These are phyloP conservation scores for Amanita rimosa DNA, from an alignment of 768 basidiomycete species.

Conservation along the genomic window DNA sequence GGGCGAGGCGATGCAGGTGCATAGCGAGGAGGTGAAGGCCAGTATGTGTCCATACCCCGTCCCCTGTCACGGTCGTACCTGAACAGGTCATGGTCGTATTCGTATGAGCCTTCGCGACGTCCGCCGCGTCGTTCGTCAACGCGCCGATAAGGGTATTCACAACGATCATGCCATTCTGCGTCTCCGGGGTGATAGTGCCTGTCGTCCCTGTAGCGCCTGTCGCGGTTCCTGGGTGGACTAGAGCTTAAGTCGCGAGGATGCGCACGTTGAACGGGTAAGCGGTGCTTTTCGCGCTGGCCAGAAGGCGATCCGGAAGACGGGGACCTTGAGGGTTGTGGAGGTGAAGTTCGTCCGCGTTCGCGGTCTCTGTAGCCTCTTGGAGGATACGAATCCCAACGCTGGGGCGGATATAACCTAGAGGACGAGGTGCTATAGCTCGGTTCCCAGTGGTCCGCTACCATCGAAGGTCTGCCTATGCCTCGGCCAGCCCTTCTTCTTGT, in stretches of 20 bases:
- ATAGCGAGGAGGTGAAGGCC: constrained; percentile 10
- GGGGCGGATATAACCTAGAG: constrained; percentile 10
- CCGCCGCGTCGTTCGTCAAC: constrained; percentile 25
- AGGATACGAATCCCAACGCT: constrained; percentile 13
- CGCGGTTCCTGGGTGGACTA: constrained; percentile 18
- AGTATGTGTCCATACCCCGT: constrained; percentile 14
- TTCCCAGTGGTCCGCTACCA: constrained; percentile 27
- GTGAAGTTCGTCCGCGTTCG: constrained; percentile 13
- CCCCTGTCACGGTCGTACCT: constrained; percentile 13
- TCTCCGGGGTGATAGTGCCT: constrained; percentile 12
- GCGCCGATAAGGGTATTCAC: constrained; percentile 13
- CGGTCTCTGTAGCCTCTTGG: constrained; percentile 16
- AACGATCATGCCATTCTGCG: constrained; percentile 18
- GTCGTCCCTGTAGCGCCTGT: constrained; percentile 12
- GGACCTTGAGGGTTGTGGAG: constrained; percentile 16
- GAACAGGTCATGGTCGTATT: constrained; percentile 5
- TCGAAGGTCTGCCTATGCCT: neutral
- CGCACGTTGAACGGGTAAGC: constrained; percentile 27
- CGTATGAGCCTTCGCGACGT: constrained; percentile 16
- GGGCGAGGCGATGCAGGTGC: constrained; percentile 10
- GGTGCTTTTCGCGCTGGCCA: constrained; percentile 24
- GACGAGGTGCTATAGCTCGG: constrained; percentile 11
- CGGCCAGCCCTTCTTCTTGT: constrained; percentile 14
- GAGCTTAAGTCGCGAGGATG: constrained; percentile 17
- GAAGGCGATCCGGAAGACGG: constrained; percentile 14